A percentile compares a stretch with the other conserved stretches of the same genome.
These are phyloP conservation scores for Musa acuminata DNA, from an alignment of 176 grass and related monocot species.

Conservation along the genomic window DNA sequence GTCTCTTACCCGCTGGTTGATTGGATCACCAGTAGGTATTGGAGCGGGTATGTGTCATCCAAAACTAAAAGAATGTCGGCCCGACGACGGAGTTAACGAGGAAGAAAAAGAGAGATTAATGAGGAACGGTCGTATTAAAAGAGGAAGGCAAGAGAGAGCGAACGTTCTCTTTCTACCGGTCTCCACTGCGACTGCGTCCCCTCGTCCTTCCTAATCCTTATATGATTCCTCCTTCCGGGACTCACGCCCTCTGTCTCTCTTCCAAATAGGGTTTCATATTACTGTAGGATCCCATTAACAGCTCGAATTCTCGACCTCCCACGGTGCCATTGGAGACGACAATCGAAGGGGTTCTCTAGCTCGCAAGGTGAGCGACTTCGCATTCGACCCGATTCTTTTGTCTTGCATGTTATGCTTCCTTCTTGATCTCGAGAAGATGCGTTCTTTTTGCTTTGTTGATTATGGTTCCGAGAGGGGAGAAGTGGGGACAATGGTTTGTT, in stretches of 20 bases:
- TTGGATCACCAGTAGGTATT: too few species aligned
- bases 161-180: too few species aligned
- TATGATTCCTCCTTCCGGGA: too few species aligned
- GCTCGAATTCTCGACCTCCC: neutral
- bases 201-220: too few species aligned
- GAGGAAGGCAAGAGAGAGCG: too few species aligned
- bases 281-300: neutral
- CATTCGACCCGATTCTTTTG: neutral
- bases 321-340: neutral
- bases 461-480: neutral
- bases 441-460: neutral
- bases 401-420: neutral
- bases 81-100: too few species aligned
- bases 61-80: too few species aligned
- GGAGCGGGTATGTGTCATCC: rapidly evolving
- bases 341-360: conserved; percentile 2
- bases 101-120: too few species aligned
- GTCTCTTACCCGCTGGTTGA: too few species aligned
- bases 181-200: too few species aligned
- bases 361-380: conserved; percentile 4
- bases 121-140: too few species aligned
- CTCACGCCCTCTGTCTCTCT: neutral
- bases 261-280: neutral
- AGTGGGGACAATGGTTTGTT: neutral
- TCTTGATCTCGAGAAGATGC: neutral